These are phyloP conservation scores for Kodamaea nitidulidarum DNA, from an alignment of 805 yeast genomes.

Conservation along the genomic window DNA sequence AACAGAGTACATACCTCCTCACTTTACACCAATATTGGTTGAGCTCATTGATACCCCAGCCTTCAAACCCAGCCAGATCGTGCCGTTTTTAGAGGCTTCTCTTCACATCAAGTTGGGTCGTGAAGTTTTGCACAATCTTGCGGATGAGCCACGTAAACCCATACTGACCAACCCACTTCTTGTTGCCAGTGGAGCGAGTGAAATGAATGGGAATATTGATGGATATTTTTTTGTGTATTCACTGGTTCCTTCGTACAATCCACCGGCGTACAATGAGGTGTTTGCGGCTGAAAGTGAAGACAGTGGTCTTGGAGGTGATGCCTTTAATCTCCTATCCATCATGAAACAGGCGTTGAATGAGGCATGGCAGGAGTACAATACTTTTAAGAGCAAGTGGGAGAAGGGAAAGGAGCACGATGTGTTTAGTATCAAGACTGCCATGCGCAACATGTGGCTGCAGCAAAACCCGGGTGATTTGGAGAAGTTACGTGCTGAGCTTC, in stretches of 20 bases:
- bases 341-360: constrained; percentile 58
- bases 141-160: constrained; percentile 57
- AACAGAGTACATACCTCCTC: constrained; percentile 37
- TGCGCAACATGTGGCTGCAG: constrained; percentile 56
- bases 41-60: constrained; percentile 77
- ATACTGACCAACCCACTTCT: constrained; percentile 64
- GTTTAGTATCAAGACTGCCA: constrained; percentile 53
- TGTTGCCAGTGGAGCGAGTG: constrained; percentile 77
- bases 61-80: constrained; percentile 59
- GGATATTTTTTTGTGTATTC: constrained; percentile 70
- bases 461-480: constrained; percentile 23
- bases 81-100: constrained; percentile 74
- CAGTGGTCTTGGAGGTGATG: constrained; percentile 19
- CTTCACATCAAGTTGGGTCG: constrained; percentile 57
- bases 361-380: constrained; percentile 68
- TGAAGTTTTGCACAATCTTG: constrained; percentile 56
- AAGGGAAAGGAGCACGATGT: constrained; percentile 66
- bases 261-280: constrained; percentile 52
- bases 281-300: constrained; percentile 13
- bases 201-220: constrained; percentile 68
- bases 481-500: constrained; percentile 20
- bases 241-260: constrained; percentile 59
- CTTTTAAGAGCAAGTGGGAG: constrained; percentile 54
- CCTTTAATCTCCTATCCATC: constrained; percentile 38
- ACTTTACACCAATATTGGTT: constrained; percentile 54